Conservation (phyloP, 1,284 basidiomycete genomes). For the Naganishia liquefaciens region DNA sequence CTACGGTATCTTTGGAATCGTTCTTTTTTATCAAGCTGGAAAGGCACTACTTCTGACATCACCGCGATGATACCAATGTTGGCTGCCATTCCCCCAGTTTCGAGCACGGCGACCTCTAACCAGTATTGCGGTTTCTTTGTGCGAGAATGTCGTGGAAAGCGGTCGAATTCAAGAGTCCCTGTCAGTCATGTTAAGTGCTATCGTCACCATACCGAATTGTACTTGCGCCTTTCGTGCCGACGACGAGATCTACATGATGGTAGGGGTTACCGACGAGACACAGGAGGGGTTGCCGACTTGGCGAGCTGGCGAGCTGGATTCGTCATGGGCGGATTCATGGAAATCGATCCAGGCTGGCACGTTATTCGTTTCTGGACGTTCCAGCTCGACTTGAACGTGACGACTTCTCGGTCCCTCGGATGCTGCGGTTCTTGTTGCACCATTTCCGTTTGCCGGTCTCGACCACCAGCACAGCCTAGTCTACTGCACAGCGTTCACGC, state of each 20-base stretch:
- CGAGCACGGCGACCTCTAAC: background rate
- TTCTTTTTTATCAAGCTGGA: background rate
- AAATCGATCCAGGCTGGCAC: conserved; percentile 5
- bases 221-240: background rate
- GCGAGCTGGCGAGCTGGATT: background rate
- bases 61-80: no score
- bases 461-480: conserved; percentile 2
- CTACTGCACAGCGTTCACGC: background rate
- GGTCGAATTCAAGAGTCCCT: background rate
- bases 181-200: background rate
- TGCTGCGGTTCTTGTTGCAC: background rate
- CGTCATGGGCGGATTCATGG: conserved; percentile 1
- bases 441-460: background rate
- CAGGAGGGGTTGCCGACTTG: conserved; percentile 3
- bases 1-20: background rate
- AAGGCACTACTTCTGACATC: conserved; percentile 2
- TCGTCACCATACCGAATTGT: background rate
- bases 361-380: background rate
- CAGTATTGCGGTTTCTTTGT: background rate
- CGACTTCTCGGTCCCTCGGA: conserved; percentile 2
- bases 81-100: background rate
- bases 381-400: background rate
- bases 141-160: background rate
- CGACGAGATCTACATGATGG: background rate
- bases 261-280: background rate